These are phyloP conservation scores for Cyclocybe aegerita DNA, from an alignment of 768 basidiomycete genomes.

Conservation along the genomic window DNA sequence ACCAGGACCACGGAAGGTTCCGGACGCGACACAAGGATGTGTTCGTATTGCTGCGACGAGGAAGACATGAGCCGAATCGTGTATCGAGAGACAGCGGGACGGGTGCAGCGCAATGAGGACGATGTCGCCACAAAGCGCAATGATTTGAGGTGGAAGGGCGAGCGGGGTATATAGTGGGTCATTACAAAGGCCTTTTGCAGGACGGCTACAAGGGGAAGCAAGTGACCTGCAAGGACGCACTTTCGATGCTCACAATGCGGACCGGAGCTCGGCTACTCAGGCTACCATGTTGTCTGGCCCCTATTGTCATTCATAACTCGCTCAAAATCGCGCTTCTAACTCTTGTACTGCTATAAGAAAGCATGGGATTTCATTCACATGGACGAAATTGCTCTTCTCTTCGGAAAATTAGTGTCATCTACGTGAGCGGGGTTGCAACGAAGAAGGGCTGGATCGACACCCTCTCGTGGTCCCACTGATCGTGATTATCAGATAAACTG, in stretches of 20 bases:
- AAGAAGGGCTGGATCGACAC: slow-evolving; percentile 44
- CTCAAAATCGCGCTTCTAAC: too few species aligned
- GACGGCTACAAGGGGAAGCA: too few species aligned
- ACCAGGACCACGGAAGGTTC: slow-evolving; percentile 73
- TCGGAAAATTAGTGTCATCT: not conserved
- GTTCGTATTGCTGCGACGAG: slow-evolving; percentile 46
- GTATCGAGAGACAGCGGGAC: slow-evolving; percentile 1
- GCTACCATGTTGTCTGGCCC: not conserved
- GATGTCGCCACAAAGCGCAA: slow-evolving; percentile 6
- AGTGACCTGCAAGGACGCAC: too few species aligned
- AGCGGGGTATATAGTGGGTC: slow-evolving; percentile 19
- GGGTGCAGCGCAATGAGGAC: slow-evolving; percentile 4
- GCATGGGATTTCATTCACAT: too few species aligned
- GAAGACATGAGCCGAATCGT: slow-evolving; percentile 48
- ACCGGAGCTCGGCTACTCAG: not conserved
- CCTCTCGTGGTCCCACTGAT: slow-evolving; percentile 62
- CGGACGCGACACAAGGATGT: slow-evolving; percentile 70
- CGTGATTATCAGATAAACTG: slow-evolving; percentile 1
- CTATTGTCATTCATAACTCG: too few species aligned
- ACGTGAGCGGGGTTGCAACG: slow-evolving; percentile 20
- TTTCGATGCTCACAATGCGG: not conserved
- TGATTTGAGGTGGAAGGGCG: slow-evolving; percentile 8
- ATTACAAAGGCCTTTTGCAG: slow-evolving; percentile 5
- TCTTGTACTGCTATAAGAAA: too few species aligned
- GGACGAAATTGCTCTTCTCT: not conserved